phyloP scores from a whole-genome alignment of 2,329 filamentous ascomycete genomes.

The Celoporthe dispersa region DNA sequence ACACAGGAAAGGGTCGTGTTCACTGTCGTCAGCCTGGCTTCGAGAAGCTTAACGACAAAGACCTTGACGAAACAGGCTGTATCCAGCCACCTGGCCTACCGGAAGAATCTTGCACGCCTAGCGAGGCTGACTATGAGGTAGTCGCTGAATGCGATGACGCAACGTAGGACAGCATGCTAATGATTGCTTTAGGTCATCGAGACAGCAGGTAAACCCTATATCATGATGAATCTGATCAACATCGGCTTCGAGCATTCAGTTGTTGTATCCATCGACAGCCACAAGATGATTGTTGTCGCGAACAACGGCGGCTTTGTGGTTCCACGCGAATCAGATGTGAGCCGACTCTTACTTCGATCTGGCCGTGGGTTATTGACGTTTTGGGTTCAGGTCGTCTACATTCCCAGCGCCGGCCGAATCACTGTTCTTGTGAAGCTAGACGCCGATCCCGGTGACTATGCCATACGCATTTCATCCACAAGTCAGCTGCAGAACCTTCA shows the following conservation, averaged over 20 bases:
- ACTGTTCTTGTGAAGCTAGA: constrained; percentile 33
- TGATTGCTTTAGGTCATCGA: constrained; percentile 26
- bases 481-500: constrained; percentile 35
- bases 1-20: constrained; percentile 33
- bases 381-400: constrained; percentile 24
- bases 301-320: constrained; percentile 34
- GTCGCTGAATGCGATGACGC: not conserved
- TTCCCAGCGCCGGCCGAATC: constrained; percentile 32
- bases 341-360: not conserved
- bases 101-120: constrained; percentile 15
- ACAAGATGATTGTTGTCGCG: constrained; percentile 34
- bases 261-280: constrained; percentile 32
- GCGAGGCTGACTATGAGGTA: constrained; percentile 20
- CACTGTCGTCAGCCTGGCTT: constrained; percentile 31
- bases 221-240: constrained; percentile 33
- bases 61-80: constrained; percentile 29
- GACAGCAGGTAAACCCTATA: constrained; percentile 27
- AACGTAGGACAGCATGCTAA: not conserved
- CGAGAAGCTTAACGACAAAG: constrained; percentile 23
- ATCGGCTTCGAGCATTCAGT: constrained; percentile 31
- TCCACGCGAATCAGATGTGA: constrained; percentile 22
- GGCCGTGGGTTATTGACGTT: not conserved
- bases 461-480: constrained; percentile 33
- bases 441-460: constrained; percentile 31
- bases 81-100: constrained; percentile 22